Conservation (phyloP, 2,329 filamentous ascomycete genomes). For the Teratosphaeria gauchensis region DNA sequence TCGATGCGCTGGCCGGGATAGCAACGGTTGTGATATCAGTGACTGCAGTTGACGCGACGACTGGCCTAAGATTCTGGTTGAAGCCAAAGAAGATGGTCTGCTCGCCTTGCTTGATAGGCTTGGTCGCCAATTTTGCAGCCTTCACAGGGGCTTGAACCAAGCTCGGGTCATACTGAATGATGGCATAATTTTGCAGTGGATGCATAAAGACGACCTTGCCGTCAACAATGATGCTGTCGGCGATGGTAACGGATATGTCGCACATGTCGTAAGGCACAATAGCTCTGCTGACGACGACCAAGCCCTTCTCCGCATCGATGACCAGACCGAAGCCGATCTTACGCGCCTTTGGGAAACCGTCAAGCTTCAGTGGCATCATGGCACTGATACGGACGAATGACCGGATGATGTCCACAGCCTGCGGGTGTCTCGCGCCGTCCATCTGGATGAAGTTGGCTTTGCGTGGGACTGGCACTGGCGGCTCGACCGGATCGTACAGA, state of each 20-base stretch:
- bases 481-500: conserved; percentile 69
- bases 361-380: conserved; percentile 88
- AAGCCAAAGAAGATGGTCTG: conserved; percentile 97
- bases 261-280: conserved; percentile 95
- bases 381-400: conserved; percentile 93
- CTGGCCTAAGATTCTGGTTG: conserved; percentile 88
- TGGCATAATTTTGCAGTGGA: conserved; percentile 90
- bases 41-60: conserved; percentile 86
- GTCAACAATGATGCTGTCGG: conserved; percentile 88
- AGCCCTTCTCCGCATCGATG: conserved; percentile 91
- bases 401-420: conserved; percentile 84
- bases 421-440: conserved; percentile 76
- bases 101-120: conserved; percentile 82
- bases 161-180: conserved; percentile 87
- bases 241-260: conserved; percentile 91
- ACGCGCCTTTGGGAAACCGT: conserved; percentile 91
- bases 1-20: conserved; percentile 85
- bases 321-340: conserved; percentile 95
- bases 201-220: conserved; percentile 94
- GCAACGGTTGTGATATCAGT: conserved; percentile 96
- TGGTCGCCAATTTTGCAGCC: conserved; percentile 71
- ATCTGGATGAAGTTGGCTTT: conserved; percentile 88
- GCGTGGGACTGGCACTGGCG: conserved; percentile 59
- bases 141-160: conserved; percentile 91
- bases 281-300: conserved; percentile 87